These are phyloP conservation scores for Penstemon eatonii DNA, from an alignment of 257 asterid genomes.

Conservation along the genomic window DNA sequence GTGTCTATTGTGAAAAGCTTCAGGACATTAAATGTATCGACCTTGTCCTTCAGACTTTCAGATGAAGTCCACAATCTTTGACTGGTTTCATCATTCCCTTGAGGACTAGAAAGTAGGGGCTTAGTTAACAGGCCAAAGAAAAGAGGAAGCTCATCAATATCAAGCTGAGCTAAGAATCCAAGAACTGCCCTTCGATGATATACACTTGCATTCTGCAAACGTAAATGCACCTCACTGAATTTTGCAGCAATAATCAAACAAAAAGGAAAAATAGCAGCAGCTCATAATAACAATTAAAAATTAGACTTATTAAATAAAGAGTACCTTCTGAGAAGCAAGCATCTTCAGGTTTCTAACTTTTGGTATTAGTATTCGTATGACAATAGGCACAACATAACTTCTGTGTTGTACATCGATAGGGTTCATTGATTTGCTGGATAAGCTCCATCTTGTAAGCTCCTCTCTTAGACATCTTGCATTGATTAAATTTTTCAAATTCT, in stretches of 20 bases:
- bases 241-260: constrained; percentile 21
- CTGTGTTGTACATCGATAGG: constrained; percentile 67
- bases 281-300: constrained; percentile 8
- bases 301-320: constrained; percentile 6
- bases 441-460: constrained; percentile 87
- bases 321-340: constrained; percentile 82
- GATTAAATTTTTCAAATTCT: constrained; percentile 71
- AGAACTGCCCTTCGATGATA: constrained; percentile 81
- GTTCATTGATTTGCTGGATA: constrained; percentile 58
- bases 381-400: constrained; percentile 65
- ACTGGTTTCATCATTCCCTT: constrained; percentile 39
- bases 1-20: constrained; percentile 53
- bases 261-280: constrained; percentile 17
- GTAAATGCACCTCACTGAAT: constrained; percentile 14
- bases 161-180: constrained; percentile 82
- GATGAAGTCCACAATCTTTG: constrained; percentile 33
- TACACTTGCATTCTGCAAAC: constrained; percentile 65
- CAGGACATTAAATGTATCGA: constrained; percentile 47
- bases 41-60: constrained; percentile 37
- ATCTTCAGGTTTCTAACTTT: constrained; percentile 79
- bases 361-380: constrained; percentile 67
- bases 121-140: constrained; percentile 70
- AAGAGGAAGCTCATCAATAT: constrained; percentile 77
- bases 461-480: constrained; percentile 63
- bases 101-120: constrained; percentile 55